A percentile compares a stretch with the other conserved stretches of the same genome.
Conservation (phyloP, 169 alveolate species). For the Plasmodium adleri region DNA sequence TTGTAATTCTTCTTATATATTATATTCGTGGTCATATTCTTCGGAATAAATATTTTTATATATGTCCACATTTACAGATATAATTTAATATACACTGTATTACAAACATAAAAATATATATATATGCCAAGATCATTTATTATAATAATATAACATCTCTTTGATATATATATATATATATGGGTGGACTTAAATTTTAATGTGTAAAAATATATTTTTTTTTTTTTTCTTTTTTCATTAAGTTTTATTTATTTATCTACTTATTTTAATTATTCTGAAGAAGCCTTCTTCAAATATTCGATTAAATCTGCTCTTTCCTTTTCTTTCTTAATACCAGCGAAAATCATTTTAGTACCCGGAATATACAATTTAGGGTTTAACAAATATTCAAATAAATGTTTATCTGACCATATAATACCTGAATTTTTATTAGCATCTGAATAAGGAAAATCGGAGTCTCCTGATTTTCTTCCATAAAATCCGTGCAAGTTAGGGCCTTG, state of each 20-base stretch:
- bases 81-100: neutral
- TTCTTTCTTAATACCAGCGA: conserved; percentile 96
- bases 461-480: conserved; percentile 91
- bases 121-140: neutral
- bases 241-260: neutral
- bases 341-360: conserved; percentile 97
- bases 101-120: neutral
- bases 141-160: too few species aligned
- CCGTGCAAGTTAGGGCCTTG: conserved; percentile 92
- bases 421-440: conserved; percentile 93
- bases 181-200: neutral
- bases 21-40: too few species aligned
- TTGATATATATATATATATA: neutral
- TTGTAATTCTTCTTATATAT: too few species aligned
- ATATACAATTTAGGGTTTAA: conserved; percentile 93
- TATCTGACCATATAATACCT: conserved; percentile 92
- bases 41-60: too few species aligned
- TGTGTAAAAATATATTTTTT: neutral
- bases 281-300: conserved; percentile 92
- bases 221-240: conserved; percentile 9
- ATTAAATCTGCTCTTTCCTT: conserved; percentile 96
- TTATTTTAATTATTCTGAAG: conserved; percentile 59
- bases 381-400: conserved; percentile 92
- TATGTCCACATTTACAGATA: too few species aligned
- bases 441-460: conserved; percentile 90